Base-by-base conservation (phyloP, 2,329 filamentous ascomycete species). In the Alternaria arbusti region DNA sequence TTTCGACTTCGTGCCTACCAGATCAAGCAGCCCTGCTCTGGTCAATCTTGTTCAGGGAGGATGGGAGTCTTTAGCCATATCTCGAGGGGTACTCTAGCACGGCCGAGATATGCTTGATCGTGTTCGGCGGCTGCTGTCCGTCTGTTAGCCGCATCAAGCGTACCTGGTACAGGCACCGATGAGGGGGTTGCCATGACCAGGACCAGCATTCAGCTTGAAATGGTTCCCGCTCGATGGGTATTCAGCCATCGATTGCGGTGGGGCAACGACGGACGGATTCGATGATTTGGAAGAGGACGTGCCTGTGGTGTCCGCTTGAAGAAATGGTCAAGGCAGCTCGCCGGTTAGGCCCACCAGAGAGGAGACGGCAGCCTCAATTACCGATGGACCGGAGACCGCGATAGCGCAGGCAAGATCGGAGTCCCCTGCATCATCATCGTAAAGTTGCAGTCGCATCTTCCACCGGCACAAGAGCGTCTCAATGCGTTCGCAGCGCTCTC, bases 321-420 rank as follows among this genome's bases (percentile, higher is more conserved):
- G 36, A 40, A 40, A 40, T 20, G 25, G 56, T 30, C 36, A 9
- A 30, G 28, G 17, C 22, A 6, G 13, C 13, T 17, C 36, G 47
- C 17, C 57, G 55, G 26, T 25, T 17, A 57, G 57, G 57, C 57
- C 57, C 57, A 59, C 50, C 57, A 54, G 57, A n/a, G 57, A 47
- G 57, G 57, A 59, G 57, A 59, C 57, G 60, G 40, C 57, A 32
- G 45, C 20, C 36, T 57, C 47, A 54, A 59, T 59, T 62, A 58
- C 59, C 59, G 59, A 54, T 32, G 23, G 43, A 43, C 40, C 59
- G 59, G 59, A 36, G 28, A 46, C 40, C 45, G 51, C 12, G 26
- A 51, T 57, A 30, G 57, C 57, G 52, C 44, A 30, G 36, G 36
- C 36, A 40, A 40, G 36, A 40, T 40, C 36, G 36, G 36, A 40